These are phyloP conservation scores for Dillenia turbinata DNA, from an alignment of 164 flowering plant genomes.

Conservation along the genomic window DNA sequence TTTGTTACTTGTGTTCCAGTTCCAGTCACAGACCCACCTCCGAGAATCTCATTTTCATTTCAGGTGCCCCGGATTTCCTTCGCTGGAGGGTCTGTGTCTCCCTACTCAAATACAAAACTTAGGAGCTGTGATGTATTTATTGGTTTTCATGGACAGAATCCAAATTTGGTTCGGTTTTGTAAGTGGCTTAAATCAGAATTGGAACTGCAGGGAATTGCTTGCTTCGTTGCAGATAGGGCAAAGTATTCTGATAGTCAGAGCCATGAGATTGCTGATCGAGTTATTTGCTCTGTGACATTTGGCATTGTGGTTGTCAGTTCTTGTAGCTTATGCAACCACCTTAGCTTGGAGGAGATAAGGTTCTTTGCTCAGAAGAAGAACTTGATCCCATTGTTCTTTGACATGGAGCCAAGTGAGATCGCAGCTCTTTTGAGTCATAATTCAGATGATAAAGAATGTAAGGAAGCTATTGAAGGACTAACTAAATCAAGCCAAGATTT, in stretches of 20 bases:
- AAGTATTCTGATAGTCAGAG: slow-evolving; percentile 75
- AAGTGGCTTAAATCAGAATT: slow-evolving; percentile 93
- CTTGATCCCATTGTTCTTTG: slow-evolving; percentile 65
- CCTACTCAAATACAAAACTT: slow-evolving; percentile 62
- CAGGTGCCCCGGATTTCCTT: slow-evolving; percentile 77
- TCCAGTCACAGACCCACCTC: slow-evolving; percentile 39
- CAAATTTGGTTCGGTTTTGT: slow-evolving; percentile 62
- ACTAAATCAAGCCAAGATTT: slow-evolving; percentile 48
- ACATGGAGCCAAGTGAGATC: slow-evolving; percentile 40
- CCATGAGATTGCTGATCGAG: slow-evolving; percentile 85
- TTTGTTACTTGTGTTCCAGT: slow-evolving; percentile 39
- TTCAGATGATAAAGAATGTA: slow-evolving; percentile 59
- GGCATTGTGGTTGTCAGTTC: slow-evolving; percentile 67
- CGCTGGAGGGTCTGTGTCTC: slow-evolving; percentile 61
- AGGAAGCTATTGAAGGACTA: slow-evolving; percentile 65
- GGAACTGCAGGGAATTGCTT: slow-evolving; percentile 85
- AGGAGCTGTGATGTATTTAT: slow-evolving; percentile 92
- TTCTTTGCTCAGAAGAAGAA: slow-evolving; percentile 91
- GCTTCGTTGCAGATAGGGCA: slow-evolving; percentile 81
- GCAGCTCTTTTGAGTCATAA: slow-evolving; percentile 32
- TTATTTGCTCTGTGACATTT: slow-evolving; percentile 68
- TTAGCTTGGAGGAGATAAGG: slow-evolving; percentile 68
- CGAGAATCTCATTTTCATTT: slow-evolving; percentile 77
- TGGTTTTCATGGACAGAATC: slow-evolving; percentile 75
- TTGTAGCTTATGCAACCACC: slow-evolving; percentile 45